Conservation (phyloP, 192 early-diverging fungal genomes). For the Coemansia sp. region DNA sequence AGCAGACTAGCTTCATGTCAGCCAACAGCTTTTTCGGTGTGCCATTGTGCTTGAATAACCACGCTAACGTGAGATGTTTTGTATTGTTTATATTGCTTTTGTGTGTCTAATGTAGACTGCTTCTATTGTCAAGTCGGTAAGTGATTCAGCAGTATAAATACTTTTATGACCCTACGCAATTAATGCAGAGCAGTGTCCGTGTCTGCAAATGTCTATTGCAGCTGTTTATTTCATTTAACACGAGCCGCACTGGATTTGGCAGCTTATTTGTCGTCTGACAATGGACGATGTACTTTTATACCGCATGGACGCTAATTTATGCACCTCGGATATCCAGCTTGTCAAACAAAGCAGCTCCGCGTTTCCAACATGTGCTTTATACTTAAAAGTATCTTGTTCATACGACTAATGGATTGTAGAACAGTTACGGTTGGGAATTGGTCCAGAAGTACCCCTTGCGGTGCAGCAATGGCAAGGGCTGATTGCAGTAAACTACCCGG, state of each 20-base stretch:
- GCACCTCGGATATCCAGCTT: slow-evolving; percentile 1
- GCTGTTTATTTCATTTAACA: neutral
- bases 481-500: slow-evolving; percentile 87
- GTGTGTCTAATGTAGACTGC: slow-evolving; percentile 57
- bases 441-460: slow-evolving; percentile 67
- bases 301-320: slow-evolving; percentile 7
- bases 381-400: neutral
- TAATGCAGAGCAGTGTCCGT: neutral
- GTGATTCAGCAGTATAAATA: neutral
- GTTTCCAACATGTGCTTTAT: neutral
- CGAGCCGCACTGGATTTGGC: neutral
- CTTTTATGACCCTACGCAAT: neutral
- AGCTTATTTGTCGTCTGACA: neutral
- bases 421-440: slow-evolving; percentile 67
- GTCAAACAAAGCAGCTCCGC: neutral
- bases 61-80: neutral
- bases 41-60: neutral
- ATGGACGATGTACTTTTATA: neutral
- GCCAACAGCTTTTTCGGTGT: neutral
- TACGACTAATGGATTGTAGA: slow-evolving; percentile 49
- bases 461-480: slow-evolving; percentile 92
- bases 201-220: neutral
- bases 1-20: neutral
- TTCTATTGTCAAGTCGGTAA: slow-evolving; percentile 81
- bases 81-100: neutral